phyloP scores from a whole-genome alignment of 805 yeast species.

The Candida verbasci region DNA sequence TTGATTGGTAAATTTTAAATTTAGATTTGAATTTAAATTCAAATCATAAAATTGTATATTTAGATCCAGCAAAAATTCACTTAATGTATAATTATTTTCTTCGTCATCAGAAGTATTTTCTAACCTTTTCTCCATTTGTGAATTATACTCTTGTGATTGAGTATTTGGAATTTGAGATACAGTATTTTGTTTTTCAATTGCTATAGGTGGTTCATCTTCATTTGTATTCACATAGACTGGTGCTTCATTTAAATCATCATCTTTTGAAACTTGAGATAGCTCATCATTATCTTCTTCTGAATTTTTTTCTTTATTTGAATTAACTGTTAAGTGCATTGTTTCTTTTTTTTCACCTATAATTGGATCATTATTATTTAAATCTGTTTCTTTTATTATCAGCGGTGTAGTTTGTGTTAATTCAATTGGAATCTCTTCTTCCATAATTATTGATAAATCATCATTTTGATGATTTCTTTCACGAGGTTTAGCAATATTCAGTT shows the following conservation, averaged over 20 bases:
- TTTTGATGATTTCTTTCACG: too few species aligned
- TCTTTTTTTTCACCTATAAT: too few species aligned
- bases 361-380: not conserved
- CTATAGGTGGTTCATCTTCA: not conserved
- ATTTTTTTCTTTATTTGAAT: too few species aligned
- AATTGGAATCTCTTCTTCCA: not conserved
- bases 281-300: too few species aligned
- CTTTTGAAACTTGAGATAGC: too few species aligned
- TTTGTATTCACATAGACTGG: too few species aligned
- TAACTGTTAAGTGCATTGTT: too few species aligned
- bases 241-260: too few species aligned
- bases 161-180: too few species aligned
- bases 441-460: conserved; percentile 1
- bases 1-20: conserved; percentile 17
- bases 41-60: conserved; percentile 43
- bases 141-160: conserved; percentile 1
- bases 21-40: conserved; percentile 26
- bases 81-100: conserved; percentile 26
- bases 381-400: not conserved
- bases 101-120: conserved; percentile 10
- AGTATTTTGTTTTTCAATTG: too few species aligned
- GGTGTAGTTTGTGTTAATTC: not conserved
- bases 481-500: too few species aligned
- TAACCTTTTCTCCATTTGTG: conserved; percentile 1
- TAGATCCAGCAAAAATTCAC: conserved; percentile 35